These are phyloP conservation scores for Solanum chaucha DNA, from an alignment of 257 asterid species.

Conservation along the genomic window DNA sequence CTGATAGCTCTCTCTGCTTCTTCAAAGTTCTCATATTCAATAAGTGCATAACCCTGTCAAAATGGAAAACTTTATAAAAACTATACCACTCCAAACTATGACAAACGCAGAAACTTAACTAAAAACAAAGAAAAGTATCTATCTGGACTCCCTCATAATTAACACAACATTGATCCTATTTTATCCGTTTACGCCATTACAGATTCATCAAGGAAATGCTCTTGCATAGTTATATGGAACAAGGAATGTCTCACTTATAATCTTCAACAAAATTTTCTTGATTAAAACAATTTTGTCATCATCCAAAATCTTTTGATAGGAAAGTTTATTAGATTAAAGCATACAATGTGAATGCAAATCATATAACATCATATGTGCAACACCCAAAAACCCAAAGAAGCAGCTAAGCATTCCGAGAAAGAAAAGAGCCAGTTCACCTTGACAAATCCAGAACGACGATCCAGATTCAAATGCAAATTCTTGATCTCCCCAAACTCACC, in stretches of 20 bases:
- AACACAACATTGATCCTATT: neutral
- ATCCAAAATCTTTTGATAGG: neutral
- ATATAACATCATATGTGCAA: neutral
- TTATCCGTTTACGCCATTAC: neutral
- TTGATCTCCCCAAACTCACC: constrained; percentile 90
- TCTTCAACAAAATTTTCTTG: neutral
- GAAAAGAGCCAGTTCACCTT: constrained; percentile 35
- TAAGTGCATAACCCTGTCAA: constrained; percentile 59
- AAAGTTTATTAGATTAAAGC: neutral
- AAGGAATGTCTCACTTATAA: neutral
- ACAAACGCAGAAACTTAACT: neutral
- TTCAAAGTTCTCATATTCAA: constrained; percentile 69
- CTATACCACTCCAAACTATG: neutral
- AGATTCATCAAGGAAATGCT: neutral
- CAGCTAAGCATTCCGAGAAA: neutral
- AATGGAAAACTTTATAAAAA: neutral
- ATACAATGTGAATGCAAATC: neutral
- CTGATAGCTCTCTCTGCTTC: constrained; percentile 75
- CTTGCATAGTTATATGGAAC: neutral
- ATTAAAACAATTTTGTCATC: neutral
- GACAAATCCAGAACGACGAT: constrained; percentile 97
- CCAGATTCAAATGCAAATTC: constrained; percentile 92
- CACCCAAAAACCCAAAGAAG: neutral
- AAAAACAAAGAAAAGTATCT: neutral
- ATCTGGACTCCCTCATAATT: neutral